These are phyloP conservation scores for Stentor coeruleus DNA, from an alignment of 73 alveolate genomes.

Conservation along the genomic window DNA sequence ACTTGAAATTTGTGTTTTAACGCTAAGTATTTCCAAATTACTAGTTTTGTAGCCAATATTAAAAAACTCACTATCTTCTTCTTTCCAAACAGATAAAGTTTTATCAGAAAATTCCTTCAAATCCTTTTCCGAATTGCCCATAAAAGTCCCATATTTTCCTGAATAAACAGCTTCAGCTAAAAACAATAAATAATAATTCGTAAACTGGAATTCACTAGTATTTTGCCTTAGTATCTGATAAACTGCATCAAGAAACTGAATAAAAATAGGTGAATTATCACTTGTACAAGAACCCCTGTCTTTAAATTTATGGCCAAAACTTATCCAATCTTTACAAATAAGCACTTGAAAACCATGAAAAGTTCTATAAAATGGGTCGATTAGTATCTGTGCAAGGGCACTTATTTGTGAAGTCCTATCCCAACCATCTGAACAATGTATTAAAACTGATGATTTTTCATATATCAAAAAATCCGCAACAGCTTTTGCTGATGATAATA, in stretches of 20 bases:
- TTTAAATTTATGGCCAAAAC: constrained; percentile 93
- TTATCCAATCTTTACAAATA: constrained; percentile 92
- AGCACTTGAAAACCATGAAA: constrained; percentile 89
- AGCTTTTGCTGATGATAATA: constrained; percentile 41
- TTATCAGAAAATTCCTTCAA: not conserved
- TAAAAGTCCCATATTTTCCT: constrained; percentile 13
- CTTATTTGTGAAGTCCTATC: constrained; percentile 97
- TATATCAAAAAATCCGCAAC: constrained; percentile 31
- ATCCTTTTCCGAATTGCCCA: constrained; percentile 6
- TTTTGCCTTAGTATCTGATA: constrained; percentile 67
- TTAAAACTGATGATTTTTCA: constrained; percentile 59
- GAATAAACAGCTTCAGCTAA: constrained; percentile 19
- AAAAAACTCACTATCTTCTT: not conserved
- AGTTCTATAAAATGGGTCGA: constrained; percentile 93
- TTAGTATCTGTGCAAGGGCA: constrained; percentile 72
- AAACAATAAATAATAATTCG: constrained; percentile 7
- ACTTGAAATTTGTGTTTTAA: not conserved
- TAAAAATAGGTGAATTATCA: constrained; percentile 77
- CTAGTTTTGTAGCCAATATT: not conserved
- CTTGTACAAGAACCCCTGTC: constrained; percentile 76
- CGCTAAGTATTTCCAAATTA: not conserved
- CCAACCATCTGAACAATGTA: constrained; percentile 99
- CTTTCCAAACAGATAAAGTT: not conserved
- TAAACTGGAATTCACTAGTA: constrained; percentile 73
- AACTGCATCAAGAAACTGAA: constrained; percentile 82